Evolutionary conservation across 805 yeast species (phyloP).

Genomic region (Clavispora vitiphila): DNA sequence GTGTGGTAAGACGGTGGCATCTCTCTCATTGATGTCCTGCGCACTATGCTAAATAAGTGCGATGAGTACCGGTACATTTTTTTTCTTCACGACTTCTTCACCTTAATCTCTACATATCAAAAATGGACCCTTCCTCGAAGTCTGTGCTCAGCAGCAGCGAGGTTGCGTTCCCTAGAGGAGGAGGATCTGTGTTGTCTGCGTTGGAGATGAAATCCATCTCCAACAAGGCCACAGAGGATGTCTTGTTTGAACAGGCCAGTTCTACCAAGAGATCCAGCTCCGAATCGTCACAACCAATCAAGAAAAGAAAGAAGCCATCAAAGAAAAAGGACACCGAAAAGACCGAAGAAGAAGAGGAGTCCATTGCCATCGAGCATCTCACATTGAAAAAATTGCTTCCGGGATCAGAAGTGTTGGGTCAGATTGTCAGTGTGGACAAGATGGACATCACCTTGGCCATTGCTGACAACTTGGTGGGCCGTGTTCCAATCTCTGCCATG

Average conservation of each 20-base stretch:
- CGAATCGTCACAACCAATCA: conserved; percentile 21
- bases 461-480: conserved; percentile 79
- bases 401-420: conserved; percentile 77
- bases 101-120: neutral
- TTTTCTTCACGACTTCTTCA: conserved; percentile 2
- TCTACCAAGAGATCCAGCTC: conserved; percentile 24
- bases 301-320: conserved; percentile 20
- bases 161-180: conserved; percentile 91
- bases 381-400: conserved; percentile 58
- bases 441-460: conserved; percentile 65
- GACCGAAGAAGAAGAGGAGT: conserved; percentile 25
- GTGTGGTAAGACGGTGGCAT: too few relatives aligned
- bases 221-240: conserved; percentile 88
- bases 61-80: conserved; percentile 3
- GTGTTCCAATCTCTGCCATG: conserved; percentile 66
- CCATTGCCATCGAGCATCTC: conserved; percentile 57
- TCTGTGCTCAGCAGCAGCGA: conserved; percentile 41
- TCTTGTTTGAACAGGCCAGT: conserved; percentile 57
- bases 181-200: conserved; percentile 79
- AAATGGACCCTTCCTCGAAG: conserved; percentile 18
- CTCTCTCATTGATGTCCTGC: neutral
- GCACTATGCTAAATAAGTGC: neutral
- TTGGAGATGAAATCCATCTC: conserved; percentile 89
- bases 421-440: conserved; percentile 54
- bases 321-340: conserved; percentile 16